A percentile compares a stretch with the other conserved stretches of the same genome.
phyloP scores from a whole-genome alignment of 306 rosid species.

The Trifolium pratense region DNA sequence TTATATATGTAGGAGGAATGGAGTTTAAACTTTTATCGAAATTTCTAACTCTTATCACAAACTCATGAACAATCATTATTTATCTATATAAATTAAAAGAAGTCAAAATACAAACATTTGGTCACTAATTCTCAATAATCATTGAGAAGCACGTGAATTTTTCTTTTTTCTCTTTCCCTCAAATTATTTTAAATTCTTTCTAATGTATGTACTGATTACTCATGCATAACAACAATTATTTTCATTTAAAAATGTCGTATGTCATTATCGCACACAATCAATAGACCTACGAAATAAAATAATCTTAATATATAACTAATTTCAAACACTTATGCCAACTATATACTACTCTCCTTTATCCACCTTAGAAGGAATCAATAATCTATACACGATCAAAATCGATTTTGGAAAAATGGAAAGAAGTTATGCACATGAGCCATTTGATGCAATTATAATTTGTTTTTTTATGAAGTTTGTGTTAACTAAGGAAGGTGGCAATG shows the following conservation, averaged over 20 bases:
- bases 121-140: constrained; percentile 13
- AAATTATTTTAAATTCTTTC: background rate
- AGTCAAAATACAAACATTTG: background rate
- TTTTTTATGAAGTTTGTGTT: constrained; percentile 27
- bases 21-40: too few relatives aligned
- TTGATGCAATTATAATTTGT: background rate
- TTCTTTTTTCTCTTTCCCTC: background rate
- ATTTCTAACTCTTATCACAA: too few relatives aligned
- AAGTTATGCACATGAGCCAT: constrained; percentile 16
- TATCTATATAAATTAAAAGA: too few relatives aligned
- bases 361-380: constrained; percentile 40
- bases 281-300: constrained; percentile 26
- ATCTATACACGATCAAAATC: background rate
- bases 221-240: constrained; percentile 22
- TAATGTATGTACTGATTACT: background rate
- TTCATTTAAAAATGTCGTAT: constrained; percentile 3
- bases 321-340: constrained; percentile 17
- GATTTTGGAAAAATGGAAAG: constrained; percentile 3
- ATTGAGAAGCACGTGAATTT: constrained; percentile 34
- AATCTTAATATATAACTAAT: constrained; percentile 1
- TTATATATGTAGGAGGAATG: too few relatives aligned
- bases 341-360: constrained; percentile 39
- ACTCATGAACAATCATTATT: too few relatives aligned
- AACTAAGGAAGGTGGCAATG: constrained; percentile 22
- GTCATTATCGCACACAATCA: background rate